Conservation (phyloP, 2,329 filamentous ascomycete species). For the Metarhizium guizhouense region DNA sequence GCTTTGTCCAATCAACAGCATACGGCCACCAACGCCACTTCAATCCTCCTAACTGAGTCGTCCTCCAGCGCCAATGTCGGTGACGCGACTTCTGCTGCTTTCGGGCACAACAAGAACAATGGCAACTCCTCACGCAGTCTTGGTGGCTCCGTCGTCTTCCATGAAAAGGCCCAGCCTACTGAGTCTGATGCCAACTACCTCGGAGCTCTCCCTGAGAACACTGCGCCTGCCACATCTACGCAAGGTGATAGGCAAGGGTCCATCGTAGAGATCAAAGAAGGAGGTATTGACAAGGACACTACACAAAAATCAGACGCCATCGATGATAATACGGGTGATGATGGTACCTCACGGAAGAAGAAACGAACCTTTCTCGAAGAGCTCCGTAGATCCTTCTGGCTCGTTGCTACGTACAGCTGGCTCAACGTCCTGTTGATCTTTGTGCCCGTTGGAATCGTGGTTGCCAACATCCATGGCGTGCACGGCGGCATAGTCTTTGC, state of each 20-base stretch:
- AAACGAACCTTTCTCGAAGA: conserved; percentile 38
- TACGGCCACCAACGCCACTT: background rate
- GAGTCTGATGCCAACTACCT: conserved; percentile 14
- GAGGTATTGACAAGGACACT: conserved; percentile 2
- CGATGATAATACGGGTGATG: conserved; percentile 13
- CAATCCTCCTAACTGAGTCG: conserved; percentile 5
- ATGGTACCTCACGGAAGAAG: conserved; percentile 12
- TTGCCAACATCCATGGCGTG: conserved; percentile 43
- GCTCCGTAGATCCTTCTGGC: conserved; percentile 40
- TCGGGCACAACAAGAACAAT: conserved; percentile 13
- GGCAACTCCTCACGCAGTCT: conserved; percentile 10
- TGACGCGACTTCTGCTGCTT: background rate
- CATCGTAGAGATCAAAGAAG: conserved; percentile 37
- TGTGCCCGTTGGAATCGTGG: conserved; percentile 67
- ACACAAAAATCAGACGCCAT: conserved; percentile 18
- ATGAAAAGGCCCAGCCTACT: conserved; percentile 10
- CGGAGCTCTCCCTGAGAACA: conserved; percentile 15
- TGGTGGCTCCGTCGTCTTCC: conserved; percentile 2
- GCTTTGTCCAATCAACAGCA: conserved; percentile 25
- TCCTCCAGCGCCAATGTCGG: background rate
- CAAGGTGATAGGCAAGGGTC: conserved; percentile 46
- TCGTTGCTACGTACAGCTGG: conserved; percentile 63
- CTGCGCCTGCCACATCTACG: conserved; percentile 33
- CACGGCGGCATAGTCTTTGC: conserved; percentile 58
- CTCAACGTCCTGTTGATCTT: conserved; percentile 70